Conservation (phyloP, 202 grass and related monocot genomes). For the Digitaria exilis region DNA sequence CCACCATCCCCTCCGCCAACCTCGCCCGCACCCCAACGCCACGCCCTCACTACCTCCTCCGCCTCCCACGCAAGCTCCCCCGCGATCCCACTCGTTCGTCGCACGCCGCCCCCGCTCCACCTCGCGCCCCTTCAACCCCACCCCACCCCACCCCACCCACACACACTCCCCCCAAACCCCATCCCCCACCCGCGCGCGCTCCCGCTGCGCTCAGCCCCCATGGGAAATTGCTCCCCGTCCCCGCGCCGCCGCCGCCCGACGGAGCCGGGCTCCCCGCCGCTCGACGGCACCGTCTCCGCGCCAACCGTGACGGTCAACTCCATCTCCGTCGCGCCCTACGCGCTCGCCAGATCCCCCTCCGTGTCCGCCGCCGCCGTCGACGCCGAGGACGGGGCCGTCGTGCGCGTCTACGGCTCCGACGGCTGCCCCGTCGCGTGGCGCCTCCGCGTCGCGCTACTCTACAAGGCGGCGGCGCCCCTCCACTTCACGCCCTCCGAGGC, state of each 20-base stretch:
- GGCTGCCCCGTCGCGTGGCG: conserved; percentile 76
- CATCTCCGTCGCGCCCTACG: conserved; percentile 42
- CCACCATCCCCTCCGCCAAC: conserved; percentile 41
- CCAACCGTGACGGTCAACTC: neutral
- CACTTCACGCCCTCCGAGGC: conserved; percentile 82
- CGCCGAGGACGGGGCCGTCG: conserved; percentile 29
- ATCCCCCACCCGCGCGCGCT: neutral
- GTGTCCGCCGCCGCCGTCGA: conserved; percentile 27
- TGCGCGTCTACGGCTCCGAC: conserved; percentile 85
- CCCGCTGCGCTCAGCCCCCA: neutral
- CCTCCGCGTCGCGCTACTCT: conserved; percentile 81
- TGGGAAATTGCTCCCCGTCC: conserved; percentile 67
- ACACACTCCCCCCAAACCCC: neutral
- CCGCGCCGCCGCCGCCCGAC: conserved; percentile 47
- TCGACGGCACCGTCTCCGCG: neutral
- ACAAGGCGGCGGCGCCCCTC: conserved; percentile 75
- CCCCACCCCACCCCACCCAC: neutral
- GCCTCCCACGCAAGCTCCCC: conserved; percentile 31
- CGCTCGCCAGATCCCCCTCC: conserved; percentile 52
- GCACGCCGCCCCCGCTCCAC: conserved; percentile 5
- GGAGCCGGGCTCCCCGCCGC: conserved; percentile 31
- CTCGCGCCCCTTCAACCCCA: neutral
- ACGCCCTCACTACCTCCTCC: neutral
- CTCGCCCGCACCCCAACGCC: conserved; percentile 38
- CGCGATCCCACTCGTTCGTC: neutral